Evolutionary conservation across 345 rosid species (phyloP), one percentile per base, ranked within the genome.

Genomic region (Eucalyptus tenuipes): DNA sequence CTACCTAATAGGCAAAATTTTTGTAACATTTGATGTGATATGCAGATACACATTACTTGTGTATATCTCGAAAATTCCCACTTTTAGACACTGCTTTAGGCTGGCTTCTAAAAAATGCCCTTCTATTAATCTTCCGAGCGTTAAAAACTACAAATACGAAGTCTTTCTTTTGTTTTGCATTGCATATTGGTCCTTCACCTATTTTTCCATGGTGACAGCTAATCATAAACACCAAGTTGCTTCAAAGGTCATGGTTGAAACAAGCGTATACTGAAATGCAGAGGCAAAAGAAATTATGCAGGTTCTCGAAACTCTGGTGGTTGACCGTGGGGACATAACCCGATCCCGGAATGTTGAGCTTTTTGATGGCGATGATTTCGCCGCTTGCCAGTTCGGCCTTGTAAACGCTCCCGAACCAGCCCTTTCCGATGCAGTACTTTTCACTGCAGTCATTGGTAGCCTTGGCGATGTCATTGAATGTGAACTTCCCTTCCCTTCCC

Each of bases 341-440:
- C 22, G 92, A 89, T 66, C 92, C 93, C 16, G 91, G 86, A 55
- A 91, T 50, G 80, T 93, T 88, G 53, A 93, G 92, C 82, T 90
- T 95, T 86, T 95, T 95, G 5, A 94, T 95, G 12, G 96, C 98
- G 86, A 94, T 92, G 27, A 90, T 86, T 86, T 93, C 93, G 47
- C 95, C 94, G 45, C 91, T 88, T 2, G 91, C 85, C 86, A 95
- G 66, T 14, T 22, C 87, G 7, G 96, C 98, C 90, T 87, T 92
- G 93, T 95, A 94, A 79, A 95, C 96, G n/a, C 90, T 93, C 87
- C 95, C 95, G 55, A 93, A 94, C 59, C 96, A 94, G 87, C 98
- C 98, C 91, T 57, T 92, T 6, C 96, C 95, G 50, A 95, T 92
- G 94, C 95, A 93, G 86, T 88, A 91, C 79, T 80, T 90, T 42